Conservation (phyloP, 2,329 filamentous ascomycete genomes). For the Pseudopithomyces maydicus region DNA sequence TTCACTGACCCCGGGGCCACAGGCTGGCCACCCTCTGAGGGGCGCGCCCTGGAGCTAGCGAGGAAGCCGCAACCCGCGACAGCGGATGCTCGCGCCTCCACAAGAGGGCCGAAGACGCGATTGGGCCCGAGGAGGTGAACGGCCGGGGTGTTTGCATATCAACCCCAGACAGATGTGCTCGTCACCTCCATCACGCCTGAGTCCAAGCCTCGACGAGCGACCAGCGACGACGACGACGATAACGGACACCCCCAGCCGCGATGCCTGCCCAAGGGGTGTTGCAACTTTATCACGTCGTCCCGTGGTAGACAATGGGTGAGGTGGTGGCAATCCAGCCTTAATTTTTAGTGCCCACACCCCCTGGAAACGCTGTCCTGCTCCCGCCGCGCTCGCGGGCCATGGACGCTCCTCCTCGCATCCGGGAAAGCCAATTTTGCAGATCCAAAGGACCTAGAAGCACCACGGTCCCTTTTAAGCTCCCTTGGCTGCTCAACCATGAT, state of each 20-base stretch:
- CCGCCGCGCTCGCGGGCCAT: neutral
- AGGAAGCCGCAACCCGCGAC: constrained; percentile 6
- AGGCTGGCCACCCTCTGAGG: neutral
- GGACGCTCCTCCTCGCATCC: neutral
- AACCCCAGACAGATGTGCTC: constrained; percentile 11
- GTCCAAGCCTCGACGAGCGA: neutral
- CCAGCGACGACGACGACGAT: neutral
- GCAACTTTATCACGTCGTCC: neutral
- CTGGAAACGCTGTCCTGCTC: neutral
- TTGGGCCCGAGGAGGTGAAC: constrained; percentile 13
- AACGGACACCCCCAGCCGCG: neutral
- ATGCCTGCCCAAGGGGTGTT: neutral
- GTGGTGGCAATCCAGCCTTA: neutral
- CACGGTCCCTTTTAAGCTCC: neutral
- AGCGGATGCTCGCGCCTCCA: neutral
- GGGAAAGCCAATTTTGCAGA: too few species aligned
- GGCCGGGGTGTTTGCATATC: constrained; percentile 18
- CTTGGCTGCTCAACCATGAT: too few species aligned
- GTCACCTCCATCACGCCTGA: constrained; percentile 10
- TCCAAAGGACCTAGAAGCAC: neutral
- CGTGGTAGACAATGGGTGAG: neutral
- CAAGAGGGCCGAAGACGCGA: constrained; percentile 2
- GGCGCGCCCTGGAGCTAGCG: neutral
- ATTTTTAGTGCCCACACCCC: neutral
- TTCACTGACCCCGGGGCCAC: neutral